A percentile compares a stretch with the other conserved stretches of the same genome.
phyloP scores from a whole-genome alignment of 1,284 basidiomycete species.

The Cutaneotrichosporon dermatis region DNA sequence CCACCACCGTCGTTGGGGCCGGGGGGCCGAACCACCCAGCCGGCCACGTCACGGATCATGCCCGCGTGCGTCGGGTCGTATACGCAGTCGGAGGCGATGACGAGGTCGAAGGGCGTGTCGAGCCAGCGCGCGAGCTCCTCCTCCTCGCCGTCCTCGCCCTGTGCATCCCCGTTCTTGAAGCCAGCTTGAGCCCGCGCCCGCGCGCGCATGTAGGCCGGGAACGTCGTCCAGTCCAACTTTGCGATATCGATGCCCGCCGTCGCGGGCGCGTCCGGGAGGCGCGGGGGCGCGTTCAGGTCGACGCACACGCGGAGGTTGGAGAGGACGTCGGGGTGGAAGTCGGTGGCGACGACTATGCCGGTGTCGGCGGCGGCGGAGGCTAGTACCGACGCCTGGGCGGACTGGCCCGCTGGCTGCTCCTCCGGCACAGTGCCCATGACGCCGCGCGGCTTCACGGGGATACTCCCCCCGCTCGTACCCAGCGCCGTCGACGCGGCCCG shows the following conservation, averaged over 20 bases:
- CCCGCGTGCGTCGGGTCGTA: slow-evolving; percentile 48
- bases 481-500: slow-evolving; percentile 13
- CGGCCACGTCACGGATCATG: slow-evolving; percentile 41
- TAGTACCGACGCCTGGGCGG: neutral
- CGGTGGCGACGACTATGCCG: slow-evolving; percentile 63
- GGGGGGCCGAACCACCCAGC: slow-evolving; percentile 40
- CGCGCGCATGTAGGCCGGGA: slow-evolving; percentile 39
- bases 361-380: slow-evolving; percentile 7
- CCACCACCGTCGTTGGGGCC: slow-evolving; percentile 34
- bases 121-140: slow-evolving; percentile 23
- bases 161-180: neutral
- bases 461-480: neutral
- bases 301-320: slow-evolving; percentile 68
- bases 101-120: slow-evolving; percentile 41
- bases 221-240: slow-evolving; percentile 67
- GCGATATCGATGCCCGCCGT: slow-evolving; percentile 49
- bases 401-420: neutral
- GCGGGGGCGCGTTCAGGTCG: slow-evolving; percentile 55
- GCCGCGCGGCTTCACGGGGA: neutral
- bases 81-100: slow-evolving; percentile 47
- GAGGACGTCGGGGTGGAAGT: slow-evolving; percentile 71
- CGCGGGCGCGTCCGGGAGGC: slow-evolving; percentile 6
- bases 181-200: neutral
- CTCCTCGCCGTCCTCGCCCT: neutral
- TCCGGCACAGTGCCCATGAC: neutral